Percentiles rank a stretch among this genome's conserved stretches.
Evolutionary conservation across 345 rosid genomes (phyloP).

Genomic region (Aquilaria malaccensis): DNA sequence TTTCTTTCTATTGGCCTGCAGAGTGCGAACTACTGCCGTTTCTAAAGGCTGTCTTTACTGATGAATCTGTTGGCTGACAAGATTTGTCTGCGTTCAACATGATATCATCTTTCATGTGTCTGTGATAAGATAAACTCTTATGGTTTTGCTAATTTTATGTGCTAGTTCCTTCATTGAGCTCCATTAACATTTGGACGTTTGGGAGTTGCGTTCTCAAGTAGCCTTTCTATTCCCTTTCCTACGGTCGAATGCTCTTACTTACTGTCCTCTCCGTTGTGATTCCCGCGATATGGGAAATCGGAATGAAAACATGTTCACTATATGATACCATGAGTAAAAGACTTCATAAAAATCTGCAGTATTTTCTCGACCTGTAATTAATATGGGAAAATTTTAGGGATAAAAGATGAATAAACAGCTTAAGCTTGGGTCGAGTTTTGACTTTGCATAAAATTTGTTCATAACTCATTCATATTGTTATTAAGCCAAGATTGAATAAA

Average conservation of each 20-base stretch:
- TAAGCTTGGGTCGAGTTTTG: too few relatives aligned
- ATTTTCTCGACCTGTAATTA: too few relatives aligned
- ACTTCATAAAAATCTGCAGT: too few relatives aligned
- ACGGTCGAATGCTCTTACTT: conserved; percentile 47
- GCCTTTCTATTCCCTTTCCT: conserved; percentile 70
- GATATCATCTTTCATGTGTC: conserved; percentile 51
- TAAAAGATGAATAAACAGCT: too few relatives aligned
- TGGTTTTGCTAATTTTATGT: conserved; percentile 66
- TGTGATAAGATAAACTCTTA: conserved; percentile 53
- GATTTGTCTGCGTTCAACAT: conserved; percentile 14
- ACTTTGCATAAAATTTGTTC: too few relatives aligned
- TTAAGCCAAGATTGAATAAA: too few relatives aligned
- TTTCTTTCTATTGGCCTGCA: not conserved
- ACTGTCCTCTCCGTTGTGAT: conserved; percentile 48
- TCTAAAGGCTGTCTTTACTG: conserved; percentile 48
- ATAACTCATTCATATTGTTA: too few relatives aligned
- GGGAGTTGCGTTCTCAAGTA: conserved; percentile 57
- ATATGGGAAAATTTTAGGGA: too few relatives aligned
- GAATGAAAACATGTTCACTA: too few relatives aligned
- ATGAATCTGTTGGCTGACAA: conserved; percentile 64
- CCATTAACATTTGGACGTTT: not conserved
- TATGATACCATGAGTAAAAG: too few relatives aligned
- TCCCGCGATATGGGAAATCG: conserved; percentile 26
- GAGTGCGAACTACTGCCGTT: not conserved
- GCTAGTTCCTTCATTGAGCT: conserved; percentile 8